phyloP scores from a whole-genome alignment of 768 basidiomycete genomes.

The Leccinum fibrillosum region DNA sequence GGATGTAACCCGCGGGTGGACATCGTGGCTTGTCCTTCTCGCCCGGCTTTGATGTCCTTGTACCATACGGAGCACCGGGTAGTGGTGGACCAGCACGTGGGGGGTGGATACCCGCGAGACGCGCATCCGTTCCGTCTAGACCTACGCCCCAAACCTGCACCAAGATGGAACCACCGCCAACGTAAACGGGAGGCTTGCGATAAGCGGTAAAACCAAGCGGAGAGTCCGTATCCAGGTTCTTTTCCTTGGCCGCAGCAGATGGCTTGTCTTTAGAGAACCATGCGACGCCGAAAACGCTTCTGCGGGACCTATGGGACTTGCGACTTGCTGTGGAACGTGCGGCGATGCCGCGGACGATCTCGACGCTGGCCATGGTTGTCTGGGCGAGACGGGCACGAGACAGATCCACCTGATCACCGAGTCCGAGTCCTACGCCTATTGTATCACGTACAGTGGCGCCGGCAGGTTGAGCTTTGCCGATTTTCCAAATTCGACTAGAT shows the following conservation, averaged over 20 bases:
- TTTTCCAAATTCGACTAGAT: conserved; percentile 26
- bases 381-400: conserved; percentile 77
- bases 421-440: conserved; percentile 26
- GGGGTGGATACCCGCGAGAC: conserved; percentile 51
- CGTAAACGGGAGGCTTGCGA: conserved; percentile 68
- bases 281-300: conserved; percentile 23
- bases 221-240: conserved; percentile 20
- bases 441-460: conserved; percentile 21
- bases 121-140: conserved; percentile 69
- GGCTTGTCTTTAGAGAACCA: conserved; percentile 31
- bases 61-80: conserved; percentile 21
- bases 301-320: conserved; percentile 18
- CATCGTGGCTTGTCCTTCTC: conserved; percentile 26
- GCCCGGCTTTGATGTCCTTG: conserved; percentile 14
- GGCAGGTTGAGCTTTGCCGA: conserved; percentile 9
- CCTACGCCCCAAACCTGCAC: conserved; percentile 92
- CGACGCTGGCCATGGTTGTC: conserved; percentile 86
- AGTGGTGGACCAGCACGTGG: conserved; percentile 12
- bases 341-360: conserved; percentile 61
- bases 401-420: conserved; percentile 61
- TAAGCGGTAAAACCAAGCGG: conserved; percentile 67
- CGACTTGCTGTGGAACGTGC: conserved; percentile 15
- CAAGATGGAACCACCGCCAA: conserved; percentile 66
- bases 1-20: conserved; percentile 64
- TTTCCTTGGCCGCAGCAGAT: conserved; percentile 9